phyloP scores from a whole-genome alignment of 176 grass and related monocot species.

The Bolboschoenus planiculmis region DNA sequence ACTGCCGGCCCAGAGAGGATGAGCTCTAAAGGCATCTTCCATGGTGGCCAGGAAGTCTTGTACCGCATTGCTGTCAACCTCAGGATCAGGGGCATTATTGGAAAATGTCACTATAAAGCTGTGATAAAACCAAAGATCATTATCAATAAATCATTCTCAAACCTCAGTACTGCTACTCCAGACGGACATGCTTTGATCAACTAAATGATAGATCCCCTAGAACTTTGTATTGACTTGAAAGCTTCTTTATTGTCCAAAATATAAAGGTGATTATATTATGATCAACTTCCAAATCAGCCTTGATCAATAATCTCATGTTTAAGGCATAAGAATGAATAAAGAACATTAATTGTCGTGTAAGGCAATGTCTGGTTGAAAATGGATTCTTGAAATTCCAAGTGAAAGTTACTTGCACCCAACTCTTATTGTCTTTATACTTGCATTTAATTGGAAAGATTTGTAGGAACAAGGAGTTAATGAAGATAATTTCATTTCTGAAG shows the following conservation, averaged over 20 bases:
- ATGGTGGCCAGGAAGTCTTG: slow-evolving; percentile 90
- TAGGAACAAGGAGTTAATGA: background rate
- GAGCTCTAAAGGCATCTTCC: slow-evolving; percentile 88
- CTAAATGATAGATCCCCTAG: background rate
- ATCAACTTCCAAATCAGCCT: background rate
- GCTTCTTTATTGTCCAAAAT: background rate
- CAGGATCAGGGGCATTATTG: slow-evolving; percentile 85
- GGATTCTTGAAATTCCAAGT: background rate
- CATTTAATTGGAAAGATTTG: background rate
- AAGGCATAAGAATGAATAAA: background rate
- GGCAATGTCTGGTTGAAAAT: background rate
- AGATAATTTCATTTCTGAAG: background rate
- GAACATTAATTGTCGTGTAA: background rate
- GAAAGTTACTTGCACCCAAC: background rate
- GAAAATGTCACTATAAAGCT: slow-evolving; percentile 93
- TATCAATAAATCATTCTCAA: background rate
- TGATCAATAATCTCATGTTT: background rate
- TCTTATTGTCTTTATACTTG: background rate
- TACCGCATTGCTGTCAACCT: slow-evolving; percentile 65
- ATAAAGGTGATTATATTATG: background rate
- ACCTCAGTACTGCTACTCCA: background rate
- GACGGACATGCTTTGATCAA: background rate
- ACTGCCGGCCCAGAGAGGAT: slow-evolving; percentile 89
- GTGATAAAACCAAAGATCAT: slow-evolving; percentile 26
- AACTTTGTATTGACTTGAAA: background rate